Percentiles rank a stretch among this genome's conserved stretches.
These are phyloP conservation scores for Protomyces lactucae-debilis DNA, from an alignment of 1,139 yeast species.

Conservation along the genomic window DNA sequence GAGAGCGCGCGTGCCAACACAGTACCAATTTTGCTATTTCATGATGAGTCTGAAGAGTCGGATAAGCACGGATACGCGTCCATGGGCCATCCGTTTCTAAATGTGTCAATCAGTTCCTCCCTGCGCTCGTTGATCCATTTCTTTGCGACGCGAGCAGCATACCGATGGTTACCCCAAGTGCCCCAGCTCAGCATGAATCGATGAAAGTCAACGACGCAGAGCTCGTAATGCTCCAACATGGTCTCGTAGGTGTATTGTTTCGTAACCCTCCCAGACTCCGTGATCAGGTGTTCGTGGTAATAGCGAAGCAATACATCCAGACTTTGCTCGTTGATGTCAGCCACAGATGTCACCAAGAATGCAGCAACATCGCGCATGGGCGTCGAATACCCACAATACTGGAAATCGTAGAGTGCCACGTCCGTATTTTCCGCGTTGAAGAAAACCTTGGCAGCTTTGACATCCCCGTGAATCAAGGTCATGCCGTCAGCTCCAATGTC, in stretches of 20 bases:
- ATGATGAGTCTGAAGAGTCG: no score
- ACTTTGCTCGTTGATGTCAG: neutral
- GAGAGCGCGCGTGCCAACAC: no score
- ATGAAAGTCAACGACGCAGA: conserved; percentile 2
- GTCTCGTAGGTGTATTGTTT: neutral
- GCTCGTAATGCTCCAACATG: conserved; percentile 3
- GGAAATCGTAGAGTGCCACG: conserved; percentile 1
- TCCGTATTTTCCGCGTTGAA: neutral
- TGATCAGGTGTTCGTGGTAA: neutral
- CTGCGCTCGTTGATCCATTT: neutral
- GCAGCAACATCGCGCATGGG: conserved; percentile 1
- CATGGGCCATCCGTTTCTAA: no score
- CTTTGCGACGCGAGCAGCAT: neutral
- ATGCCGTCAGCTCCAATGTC: neutral
- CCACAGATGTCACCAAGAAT: neutral
- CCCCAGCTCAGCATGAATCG: conserved; percentile 14
- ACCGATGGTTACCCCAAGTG: neutral
- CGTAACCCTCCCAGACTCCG: neutral
- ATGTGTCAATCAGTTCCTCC: neutral
- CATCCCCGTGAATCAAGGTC: conserved; percentile 7
- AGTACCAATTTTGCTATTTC: no score
- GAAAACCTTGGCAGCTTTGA: conserved; percentile 3
- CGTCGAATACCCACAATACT: neutral
- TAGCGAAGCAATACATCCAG: neutral
- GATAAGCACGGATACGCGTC: no score